These are phyloP conservation scores for Phytophthora fragariae DNA, from an alignment of 352 stramenopile genomes.

Conservation along the genomic window DNA sequence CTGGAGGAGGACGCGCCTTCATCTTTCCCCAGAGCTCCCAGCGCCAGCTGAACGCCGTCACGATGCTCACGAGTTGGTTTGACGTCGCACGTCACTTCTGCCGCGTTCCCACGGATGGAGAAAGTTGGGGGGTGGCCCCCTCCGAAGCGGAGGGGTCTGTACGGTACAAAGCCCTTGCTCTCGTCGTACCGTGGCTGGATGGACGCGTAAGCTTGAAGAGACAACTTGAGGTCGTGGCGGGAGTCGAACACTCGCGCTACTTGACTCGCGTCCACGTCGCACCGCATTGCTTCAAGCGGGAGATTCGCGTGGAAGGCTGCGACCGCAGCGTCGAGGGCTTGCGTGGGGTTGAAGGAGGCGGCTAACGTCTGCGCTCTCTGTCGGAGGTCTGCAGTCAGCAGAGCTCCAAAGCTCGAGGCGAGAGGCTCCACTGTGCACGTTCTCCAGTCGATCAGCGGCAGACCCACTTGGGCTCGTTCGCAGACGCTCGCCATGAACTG, in stretches of 20 bases:
- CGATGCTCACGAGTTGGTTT: constrained; percentile 12
- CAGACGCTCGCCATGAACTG: constrained; percentile 82
- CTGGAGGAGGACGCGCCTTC: constrained; percentile 5
- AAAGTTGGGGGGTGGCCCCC: constrained; percentile 29
- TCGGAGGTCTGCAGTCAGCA: constrained; percentile 47
- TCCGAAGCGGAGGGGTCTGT: constrained; percentile 37
- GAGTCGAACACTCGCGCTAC: constrained; percentile 47
- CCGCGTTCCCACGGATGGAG: constrained; percentile 24
- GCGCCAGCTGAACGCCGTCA: constrained; percentile 6
- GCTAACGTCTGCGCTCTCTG: constrained; percentile 46
- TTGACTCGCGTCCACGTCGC: constrained; percentile 47
- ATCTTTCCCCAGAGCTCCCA: neutral
- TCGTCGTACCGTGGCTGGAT: constrained; percentile 31
- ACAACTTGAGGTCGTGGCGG: constrained; percentile 39
- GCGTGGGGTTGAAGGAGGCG: constrained; percentile 54
- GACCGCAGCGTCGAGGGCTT: constrained; percentile 63
- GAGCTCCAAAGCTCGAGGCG: constrained; percentile 52
- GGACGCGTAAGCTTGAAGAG: constrained; percentile 36
- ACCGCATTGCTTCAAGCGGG: constrained; percentile 83
- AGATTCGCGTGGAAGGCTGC: constrained; percentile 75
- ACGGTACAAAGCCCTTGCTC: constrained; percentile 38
- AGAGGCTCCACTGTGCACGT: constrained; percentile 67
- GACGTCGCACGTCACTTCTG: neutral
- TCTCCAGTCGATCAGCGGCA: constrained; percentile 65
- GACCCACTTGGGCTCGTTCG: constrained; percentile 63